Evolutionary conservation across 129 eudicot genomes (phyloP), one percentile per base, ranked within the genome.

Genomic region (Kitagawia praeruptora): DNA sequence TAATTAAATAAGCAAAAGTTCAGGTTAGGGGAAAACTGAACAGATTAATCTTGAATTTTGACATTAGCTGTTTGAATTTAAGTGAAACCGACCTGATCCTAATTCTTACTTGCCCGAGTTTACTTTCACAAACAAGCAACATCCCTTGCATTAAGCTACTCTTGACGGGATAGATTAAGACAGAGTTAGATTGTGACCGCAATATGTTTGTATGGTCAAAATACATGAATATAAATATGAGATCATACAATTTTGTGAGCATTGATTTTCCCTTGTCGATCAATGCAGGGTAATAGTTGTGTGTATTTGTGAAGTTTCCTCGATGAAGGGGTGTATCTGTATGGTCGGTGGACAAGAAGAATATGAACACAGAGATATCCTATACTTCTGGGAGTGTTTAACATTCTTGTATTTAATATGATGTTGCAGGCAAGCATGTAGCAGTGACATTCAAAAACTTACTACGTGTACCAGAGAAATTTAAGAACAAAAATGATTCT

Each of bases 11-110:
- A 28, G 19, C 46, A 70, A 70, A 70, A 37, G 75, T 70, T 70
- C 25, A 38, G 45, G 46, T 70, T 70, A 38, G 75, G 40, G 75
- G 6, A 70, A 70, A 66, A 23, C 2, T 3, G 0, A 70, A 38
- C 47, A 18, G 46, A 38, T 34, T 38, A 70, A 31, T 34, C 25
- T 70, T 67, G 42, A 10, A 38, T 66, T 66, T 27, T 66, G 9
- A 66, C 38, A 5, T 38, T 14, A 18, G 9, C 27, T 70, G 46
- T 70, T 18, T 70, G 75, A 70, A 70, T 31, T 14, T 38, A 14
- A 14, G 23, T 70, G 75, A 70, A 38, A 70, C 75, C 44, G 75
- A 70, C 75, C 45, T 34, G 75, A 70, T 70, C 75, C 75, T 70
- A 70, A 70, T 70, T 70, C n/a, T 37, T 70, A 18, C 75, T 34